Base-by-base conservation (phyloP, 495 filamentous ascomycete genomes). In the Hypomontagnella submonticulosa region DNA sequence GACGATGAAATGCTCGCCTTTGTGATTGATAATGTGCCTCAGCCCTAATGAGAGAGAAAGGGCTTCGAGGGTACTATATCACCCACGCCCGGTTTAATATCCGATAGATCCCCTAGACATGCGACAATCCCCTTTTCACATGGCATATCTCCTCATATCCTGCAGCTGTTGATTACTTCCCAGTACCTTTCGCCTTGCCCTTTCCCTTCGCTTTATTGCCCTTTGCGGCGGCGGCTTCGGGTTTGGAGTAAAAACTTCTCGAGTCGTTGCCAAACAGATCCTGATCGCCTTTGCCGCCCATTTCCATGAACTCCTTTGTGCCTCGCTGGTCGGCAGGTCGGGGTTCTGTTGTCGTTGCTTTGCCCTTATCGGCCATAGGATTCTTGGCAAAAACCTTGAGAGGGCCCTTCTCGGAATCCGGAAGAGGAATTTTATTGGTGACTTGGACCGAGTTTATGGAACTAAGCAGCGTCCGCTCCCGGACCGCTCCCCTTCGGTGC, bases 301-400 rank as follows among this genome's bases (percentile, higher is more conserved):
- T 78, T 47, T 88, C 85, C 69, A 89, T 85, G 58, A 97, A 97
- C 62, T 94, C 90, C 10, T 83, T 80, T 0, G 92, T 84, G 40
- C 82, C 83, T 30, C 92, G 83, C 37, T 86, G 78, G 9, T 84
- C 81, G 9, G 84, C 85, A 0, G 92, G 92, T 3, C 83, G 81
- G 2, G 77, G 71, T 75, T 95, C 91, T 37, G 77, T 69, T 64
- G 69, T 66, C 44, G 70, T 51, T 40, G 66, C 37, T 23, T 66
- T 58, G 19, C 19, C 44, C 27, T 64, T 20, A 36, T 62, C 52
- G 13, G 66, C 57, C 12, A 52, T 78, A 5, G 85, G 81, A 49
- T 97, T 97, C 79, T 93, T 92, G 58, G 87, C 80, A 66, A 86
- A 93, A 4, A 96, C 85, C 72, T 92, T 95, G 23, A 96, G 80